These are phyloP conservation scores for Boletus speciosus DNA, from an alignment of 768 basidiomycete genomes.

Conservation along the genomic window DNA sequence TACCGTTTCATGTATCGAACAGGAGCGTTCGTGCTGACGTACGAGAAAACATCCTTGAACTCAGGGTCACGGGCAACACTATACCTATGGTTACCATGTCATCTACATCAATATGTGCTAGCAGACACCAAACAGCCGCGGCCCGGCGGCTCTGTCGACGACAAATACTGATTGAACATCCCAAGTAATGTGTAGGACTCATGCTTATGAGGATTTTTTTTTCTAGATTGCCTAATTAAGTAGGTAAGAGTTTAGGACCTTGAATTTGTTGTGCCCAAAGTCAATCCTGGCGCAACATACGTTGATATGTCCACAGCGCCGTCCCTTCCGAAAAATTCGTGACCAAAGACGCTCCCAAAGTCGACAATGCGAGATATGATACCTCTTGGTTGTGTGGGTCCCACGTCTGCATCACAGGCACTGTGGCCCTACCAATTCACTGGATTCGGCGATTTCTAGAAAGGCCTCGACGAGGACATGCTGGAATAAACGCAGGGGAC, in stretches of 20 bases:
- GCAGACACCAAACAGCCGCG: not conserved
- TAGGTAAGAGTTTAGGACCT: not conserved
- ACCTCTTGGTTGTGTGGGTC: not conserved
- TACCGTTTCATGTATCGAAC: conserved; percentile 8
- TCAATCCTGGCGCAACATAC: not conserved
- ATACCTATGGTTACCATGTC: too few relatives aligned
- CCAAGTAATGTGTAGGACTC: too few relatives aligned
- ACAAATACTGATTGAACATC: not conserved
- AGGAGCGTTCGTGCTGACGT: too few relatives aligned
- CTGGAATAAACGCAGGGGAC: not conserved
- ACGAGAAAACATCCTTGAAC: too few relatives aligned
- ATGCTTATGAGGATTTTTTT: not conserved
- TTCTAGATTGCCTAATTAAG: not conserved
- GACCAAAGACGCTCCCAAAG: not conserved
- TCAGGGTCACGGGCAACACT: too few relatives aligned
- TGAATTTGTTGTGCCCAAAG: not conserved
- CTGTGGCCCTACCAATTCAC: not conserved
- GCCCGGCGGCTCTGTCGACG: not conserved
- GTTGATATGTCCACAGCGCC: not conserved
- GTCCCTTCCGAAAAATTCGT: too few relatives aligned
- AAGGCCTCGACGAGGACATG: not conserved
- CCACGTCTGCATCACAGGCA: too few relatives aligned
- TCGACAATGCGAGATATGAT: not conserved
- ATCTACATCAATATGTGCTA: too few relatives aligned
- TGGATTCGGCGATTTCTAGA: not conserved